phyloP scores from a whole-genome alignment of 2,329 filamentous ascomycete species.

The Colletotrichum higginsianum region DNA sequence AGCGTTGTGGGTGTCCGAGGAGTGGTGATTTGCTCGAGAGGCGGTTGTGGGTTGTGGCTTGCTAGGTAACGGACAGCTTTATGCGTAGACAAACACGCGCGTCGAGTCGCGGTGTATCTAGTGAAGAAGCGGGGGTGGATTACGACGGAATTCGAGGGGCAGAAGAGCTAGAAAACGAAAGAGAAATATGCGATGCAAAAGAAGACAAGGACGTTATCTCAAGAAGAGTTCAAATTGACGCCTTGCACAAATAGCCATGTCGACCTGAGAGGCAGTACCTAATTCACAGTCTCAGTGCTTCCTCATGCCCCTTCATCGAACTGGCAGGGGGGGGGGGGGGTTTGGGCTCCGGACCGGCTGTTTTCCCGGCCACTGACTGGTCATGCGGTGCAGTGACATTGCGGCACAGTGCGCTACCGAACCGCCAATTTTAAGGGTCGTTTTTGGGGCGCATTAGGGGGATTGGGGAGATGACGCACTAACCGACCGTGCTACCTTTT shows the following conservation, averaged over 20 bases:
- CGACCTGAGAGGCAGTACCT: background rate
- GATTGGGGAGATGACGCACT: conserved; percentile 34
- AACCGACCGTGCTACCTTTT: conserved; percentile 25
- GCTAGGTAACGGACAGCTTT: conserved; percentile 32
- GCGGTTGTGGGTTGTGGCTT: conserved; percentile 20
- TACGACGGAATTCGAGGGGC: background rate
- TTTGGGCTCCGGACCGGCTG: conserved; percentile 40
- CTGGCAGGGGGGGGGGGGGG: conserved; percentile 30
- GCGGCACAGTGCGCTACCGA: conserved; percentile 33
- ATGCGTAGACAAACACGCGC: conserved; percentile 34
- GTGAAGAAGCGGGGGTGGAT: conserved; percentile 6
- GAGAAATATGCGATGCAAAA: too few relatives aligned
- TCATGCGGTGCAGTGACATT: conserved; percentile 2
- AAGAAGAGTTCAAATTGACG: background rate
- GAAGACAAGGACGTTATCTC: conserved; percentile 2
- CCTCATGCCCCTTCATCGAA: conserved; percentile 33
- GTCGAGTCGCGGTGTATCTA: conserved; percentile 32
- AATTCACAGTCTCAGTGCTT: conserved; percentile 2
- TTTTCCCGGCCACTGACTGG: conserved; percentile 33
- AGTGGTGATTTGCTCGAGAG: conserved; percentile 16
- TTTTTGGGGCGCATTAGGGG: conserved; percentile 17
- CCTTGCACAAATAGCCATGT: conserved; percentile 3
- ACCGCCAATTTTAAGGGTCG: conserved; percentile 31
- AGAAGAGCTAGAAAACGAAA: background rate
- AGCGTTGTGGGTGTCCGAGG: conserved; percentile 24